Evolutionary conservation across 768 basidiomycete species (phyloP).

Genomic region (Kwoniella sp.): DNA sequence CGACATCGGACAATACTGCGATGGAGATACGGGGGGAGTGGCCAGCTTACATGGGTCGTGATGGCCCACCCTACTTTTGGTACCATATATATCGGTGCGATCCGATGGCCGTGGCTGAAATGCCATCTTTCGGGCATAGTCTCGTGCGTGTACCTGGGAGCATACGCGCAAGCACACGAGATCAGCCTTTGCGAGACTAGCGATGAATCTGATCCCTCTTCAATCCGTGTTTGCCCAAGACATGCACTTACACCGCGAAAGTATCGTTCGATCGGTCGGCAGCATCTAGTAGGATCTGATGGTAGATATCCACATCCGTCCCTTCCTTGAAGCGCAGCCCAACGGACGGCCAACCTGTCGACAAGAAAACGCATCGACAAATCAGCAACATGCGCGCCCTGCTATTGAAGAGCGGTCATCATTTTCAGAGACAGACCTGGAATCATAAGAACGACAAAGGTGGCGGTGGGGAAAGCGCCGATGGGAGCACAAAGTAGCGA

Average conservation of each 20-base stretch:
- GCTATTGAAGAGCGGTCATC: no score
- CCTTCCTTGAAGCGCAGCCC: conserved; percentile 72
- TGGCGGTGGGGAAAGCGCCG: no score
- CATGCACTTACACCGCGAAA: conserved; percentile 64
- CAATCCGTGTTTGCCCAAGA: neutral
- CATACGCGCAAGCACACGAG: no score
- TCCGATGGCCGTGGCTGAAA: conserved; percentile 67
- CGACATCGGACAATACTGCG: neutral
- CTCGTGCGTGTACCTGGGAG: conserved; percentile 64
- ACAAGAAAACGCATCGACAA: no score
- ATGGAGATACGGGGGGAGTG: neutral
- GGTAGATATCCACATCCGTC: conserved; percentile 61
- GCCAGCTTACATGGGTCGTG: conserved; percentile 61
- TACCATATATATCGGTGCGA: conserved; percentile 83
- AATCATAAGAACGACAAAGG: no score
- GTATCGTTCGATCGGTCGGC: conserved; percentile 66
- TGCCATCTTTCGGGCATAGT: conserved; percentile 83
- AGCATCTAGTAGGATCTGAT: conserved; percentile 60
- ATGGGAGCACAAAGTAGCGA: neutral
- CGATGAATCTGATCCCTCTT: no score
- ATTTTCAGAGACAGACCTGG: no score
- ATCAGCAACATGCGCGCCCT: no score
- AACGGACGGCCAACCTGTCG: conserved; percentile 83
- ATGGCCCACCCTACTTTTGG: conserved; percentile 79
- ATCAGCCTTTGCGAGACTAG: neutral